phyloP scores from a whole-genome alignment of 768 basidiomycete genomes.

The Lentinula guzmanii region DNA sequence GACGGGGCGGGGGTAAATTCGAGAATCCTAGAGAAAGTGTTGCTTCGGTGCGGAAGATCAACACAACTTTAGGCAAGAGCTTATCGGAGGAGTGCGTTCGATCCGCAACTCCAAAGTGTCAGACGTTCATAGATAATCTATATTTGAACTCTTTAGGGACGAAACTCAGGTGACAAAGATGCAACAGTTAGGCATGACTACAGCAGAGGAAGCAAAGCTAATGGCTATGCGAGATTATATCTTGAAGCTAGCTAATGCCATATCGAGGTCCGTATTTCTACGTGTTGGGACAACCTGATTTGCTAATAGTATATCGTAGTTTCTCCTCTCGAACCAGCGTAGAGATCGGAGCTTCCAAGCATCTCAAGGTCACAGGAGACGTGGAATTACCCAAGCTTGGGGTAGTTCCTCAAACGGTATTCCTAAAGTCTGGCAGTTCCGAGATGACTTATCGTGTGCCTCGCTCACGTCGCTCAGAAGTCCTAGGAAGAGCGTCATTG shows the following conservation, averaged over 20 bases:
- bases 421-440: constrained; percentile 55
- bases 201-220: constrained; percentile 78
- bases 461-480: constrained; percentile 37
- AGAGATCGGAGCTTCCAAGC: constrained; percentile 59
- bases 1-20: constrained; percentile 28
- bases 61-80: constrained; percentile 38
- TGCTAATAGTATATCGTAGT: constrained; percentile 27
- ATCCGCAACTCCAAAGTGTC: neutral
- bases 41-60: constrained; percentile 52
- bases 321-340: constrained; percentile 59
- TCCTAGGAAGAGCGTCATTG: constrained; percentile 32
- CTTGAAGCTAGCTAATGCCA: constrained; percentile 73
- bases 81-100: constrained; percentile 71
- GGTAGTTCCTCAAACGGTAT: constrained; percentile 88
- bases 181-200: constrained; percentile 83
- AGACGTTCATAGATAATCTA: neutral
- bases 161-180: constrained; percentile 70
- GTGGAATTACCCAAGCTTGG: constrained; percentile 83
- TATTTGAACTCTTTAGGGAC: constrained; percentile 46
- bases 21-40: constrained; percentile 75
- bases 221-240: constrained; percentile 87
- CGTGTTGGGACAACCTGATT: neutral
- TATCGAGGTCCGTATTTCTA: constrained; percentile 51
- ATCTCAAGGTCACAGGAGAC: constrained; percentile 57
- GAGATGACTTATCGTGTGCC: constrained; percentile 35